Percentiles rank a stretch among this genome's conserved stretches.
Conservation (phyloP, 208 protist genomes). For the Phytomonas serpens region DNA sequence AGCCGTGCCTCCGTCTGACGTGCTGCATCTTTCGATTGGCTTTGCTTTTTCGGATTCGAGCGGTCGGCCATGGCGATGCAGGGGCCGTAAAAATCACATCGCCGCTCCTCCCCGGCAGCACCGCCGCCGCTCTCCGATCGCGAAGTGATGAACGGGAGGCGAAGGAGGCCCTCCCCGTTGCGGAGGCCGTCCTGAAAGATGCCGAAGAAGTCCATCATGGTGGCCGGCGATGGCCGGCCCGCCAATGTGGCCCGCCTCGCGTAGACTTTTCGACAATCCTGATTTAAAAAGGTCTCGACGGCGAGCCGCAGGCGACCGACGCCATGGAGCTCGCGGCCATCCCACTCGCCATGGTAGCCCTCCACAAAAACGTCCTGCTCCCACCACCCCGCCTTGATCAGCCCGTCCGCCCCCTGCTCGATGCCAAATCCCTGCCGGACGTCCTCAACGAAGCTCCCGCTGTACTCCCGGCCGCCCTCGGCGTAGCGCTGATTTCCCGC, state of each 20-base stretch:
- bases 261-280: constrained; percentile 15
- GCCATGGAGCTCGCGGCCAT: constrained; percentile 55
- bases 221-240: background rate
- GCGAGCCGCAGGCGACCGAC: constrained; percentile 45
- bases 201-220: constrained; percentile 62
- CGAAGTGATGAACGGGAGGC: constrained; percentile 25
- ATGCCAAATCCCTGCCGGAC: constrained; percentile 61
- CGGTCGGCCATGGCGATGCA: background rate
- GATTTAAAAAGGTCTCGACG: constrained; percentile 32
- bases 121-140: background rate
- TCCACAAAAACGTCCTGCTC: constrained; percentile 50
- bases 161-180: constrained; percentile 63
- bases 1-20: background rate
- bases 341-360: constrained; percentile 87
- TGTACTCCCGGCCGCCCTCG: constrained; percentile 57
- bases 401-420: constrained; percentile 37
- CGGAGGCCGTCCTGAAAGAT: constrained; percentile 62
- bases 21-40: background rate
- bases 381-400: constrained; percentile 60
- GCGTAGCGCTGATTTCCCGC: constrained; percentile 73
- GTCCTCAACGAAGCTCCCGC: constrained; percentile 54
- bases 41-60: background rate
- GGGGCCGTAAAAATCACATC: background rate
- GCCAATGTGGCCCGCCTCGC: background rate
- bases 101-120: background rate